These are phyloP conservation scores for Actinomortierella wolfii DNA, from an alignment of 371 early-diverging fungal species.

Conservation along the genomic window DNA sequence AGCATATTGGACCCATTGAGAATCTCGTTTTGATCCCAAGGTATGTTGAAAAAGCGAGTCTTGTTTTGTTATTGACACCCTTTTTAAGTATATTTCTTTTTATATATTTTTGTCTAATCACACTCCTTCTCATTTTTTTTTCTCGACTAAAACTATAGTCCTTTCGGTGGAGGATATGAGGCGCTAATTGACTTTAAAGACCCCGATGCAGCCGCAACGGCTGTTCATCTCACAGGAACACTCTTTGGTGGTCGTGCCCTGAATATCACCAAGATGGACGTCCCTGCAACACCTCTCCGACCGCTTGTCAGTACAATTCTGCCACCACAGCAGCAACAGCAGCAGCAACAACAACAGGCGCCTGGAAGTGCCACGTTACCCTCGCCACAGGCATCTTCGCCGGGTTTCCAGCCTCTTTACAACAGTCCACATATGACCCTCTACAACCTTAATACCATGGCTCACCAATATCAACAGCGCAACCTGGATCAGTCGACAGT, in stretches of 20 bases:
- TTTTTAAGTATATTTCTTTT: neutral
- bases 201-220: slow-evolving; percentile 51
- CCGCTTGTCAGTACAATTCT: slow-evolving; percentile 7
- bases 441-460: slow-evolving; percentile 43
- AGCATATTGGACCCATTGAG: slow-evolving; percentile 53
- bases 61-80: slow-evolving; percentile 4
- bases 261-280: slow-evolving; percentile 32
- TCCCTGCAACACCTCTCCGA: slow-evolving; percentile 6
- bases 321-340: neutral
- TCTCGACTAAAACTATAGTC: slow-evolving; percentile 23
- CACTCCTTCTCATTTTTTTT: slow-evolving; percentile 3
- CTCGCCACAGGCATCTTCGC: slow-evolving; percentile 34
- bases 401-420: slow-evolving; percentile 31
- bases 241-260: slow-evolving; percentile 67
- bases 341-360: neutral
- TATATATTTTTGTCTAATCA: neutral
- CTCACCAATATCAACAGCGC: slow-evolving; percentile 21
- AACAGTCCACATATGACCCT: slow-evolving; percentile 48
- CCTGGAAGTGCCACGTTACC: neutral
- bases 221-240: slow-evolving; percentile 68
- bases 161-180: slow-evolving; percentile 57
- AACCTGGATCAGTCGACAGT: slow-evolving; percentile 20
- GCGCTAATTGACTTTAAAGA: slow-evolving; percentile 61
- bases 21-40: slow-evolving; percentile 50
- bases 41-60: slow-evolving; percentile 8